These are phyloP conservation scores for Globisporangium spinosum DNA, from an alignment of 352 stramenopile genomes.

Conservation along the genomic window DNA sequence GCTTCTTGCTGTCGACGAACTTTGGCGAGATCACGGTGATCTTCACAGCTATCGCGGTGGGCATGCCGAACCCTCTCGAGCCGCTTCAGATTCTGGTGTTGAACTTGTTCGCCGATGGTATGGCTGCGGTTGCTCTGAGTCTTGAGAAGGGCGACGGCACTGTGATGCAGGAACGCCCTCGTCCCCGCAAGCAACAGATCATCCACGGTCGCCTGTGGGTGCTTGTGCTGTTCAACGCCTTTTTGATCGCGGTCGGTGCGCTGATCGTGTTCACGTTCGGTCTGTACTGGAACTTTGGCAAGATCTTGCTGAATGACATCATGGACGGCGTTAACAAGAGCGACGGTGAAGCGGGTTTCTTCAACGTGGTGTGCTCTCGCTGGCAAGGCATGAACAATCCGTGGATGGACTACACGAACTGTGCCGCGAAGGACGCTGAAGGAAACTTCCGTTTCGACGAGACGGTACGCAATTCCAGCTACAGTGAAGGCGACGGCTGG, in stretches of 20 bases:
- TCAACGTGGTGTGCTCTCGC: conserved; percentile 3
- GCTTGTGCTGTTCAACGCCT: conserved; percentile 58
- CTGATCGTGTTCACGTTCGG: conserved; percentile 60
- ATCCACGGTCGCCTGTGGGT: conserved; percentile 69
- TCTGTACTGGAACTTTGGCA: conserved; percentile 70
- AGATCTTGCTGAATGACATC: conserved; percentile 55
- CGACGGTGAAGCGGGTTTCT: not conserved
- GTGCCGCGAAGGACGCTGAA: not conserved
- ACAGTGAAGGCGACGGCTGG: conserved; percentile 39
- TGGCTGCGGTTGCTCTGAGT: conserved; percentile 65
- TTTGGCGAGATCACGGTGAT: conserved; percentile 92
- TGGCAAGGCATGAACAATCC: conserved; percentile 6
- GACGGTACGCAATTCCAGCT: conserved; percentile 20
- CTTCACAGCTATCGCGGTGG: conserved; percentile 55
- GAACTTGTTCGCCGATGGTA: conserved; percentile 97
- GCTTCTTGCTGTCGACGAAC: conserved; percentile 97
- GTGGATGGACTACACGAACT: not conserved
- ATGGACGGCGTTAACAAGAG: conserved; percentile 25
- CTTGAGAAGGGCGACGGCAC: conserved; percentile 68
- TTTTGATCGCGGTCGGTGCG: conserved; percentile 50
- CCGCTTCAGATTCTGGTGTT: conserved; percentile 96
- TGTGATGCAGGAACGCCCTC: conserved; percentile 58
- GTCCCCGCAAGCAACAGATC: conserved; percentile 54
- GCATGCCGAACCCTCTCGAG: conserved; percentile 88
- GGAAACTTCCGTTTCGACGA: not conserved